These are phyloP conservation scores for Boletales sp. DNA, from an alignment of 768 basidiomycete genomes.

Conservation along the genomic window DNA sequence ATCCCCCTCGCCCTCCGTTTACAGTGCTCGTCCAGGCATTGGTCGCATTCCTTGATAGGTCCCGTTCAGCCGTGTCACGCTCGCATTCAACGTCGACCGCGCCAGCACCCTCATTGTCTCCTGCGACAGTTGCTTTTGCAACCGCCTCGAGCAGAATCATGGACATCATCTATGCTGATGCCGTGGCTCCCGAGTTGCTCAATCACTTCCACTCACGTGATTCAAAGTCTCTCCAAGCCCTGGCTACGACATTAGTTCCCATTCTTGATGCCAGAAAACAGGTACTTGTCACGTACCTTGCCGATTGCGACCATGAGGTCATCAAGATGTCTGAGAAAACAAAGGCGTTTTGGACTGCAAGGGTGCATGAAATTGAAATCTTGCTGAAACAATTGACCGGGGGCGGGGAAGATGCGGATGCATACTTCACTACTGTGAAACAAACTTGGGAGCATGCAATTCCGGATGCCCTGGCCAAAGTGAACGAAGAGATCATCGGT, in stretches of 20 bases:
- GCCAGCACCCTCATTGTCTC: constrained; percentile 73
- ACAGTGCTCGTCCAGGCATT: constrained; percentile 48
- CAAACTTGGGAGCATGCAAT: constrained; percentile 52
- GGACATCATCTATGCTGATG: constrained; percentile 58
- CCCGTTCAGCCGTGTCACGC: constrained; percentile 63
- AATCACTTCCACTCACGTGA: constrained; percentile 58
- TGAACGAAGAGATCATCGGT: constrained; percentile 59
- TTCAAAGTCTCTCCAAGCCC: constrained; percentile 44
- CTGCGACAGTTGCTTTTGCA: constrained; percentile 75
- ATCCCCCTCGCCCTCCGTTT: not conserved
- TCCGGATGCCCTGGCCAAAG: constrained; percentile 40
- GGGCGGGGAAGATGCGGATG: constrained; percentile 38
- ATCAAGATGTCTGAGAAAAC: constrained; percentile 60
- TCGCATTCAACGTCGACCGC: constrained; percentile 67
- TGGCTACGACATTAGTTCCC: constrained; percentile 42
- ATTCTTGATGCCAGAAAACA: constrained; percentile 45
- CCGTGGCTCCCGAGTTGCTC: constrained; percentile 61
- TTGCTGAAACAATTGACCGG: constrained; percentile 47
- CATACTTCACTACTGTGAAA: constrained; percentile 49
- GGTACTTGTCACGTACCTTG: constrained; percentile 47
- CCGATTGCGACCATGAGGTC: constrained; percentile 46
- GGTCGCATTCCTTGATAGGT: constrained; percentile 79
- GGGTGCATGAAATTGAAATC: constrained; percentile 41
- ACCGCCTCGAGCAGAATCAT: constrained; percentile 27
- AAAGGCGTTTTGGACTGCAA: constrained; percentile 57